Percentiles rank a stretch among this genome's conserved stretches.
These are phyloP conservation scores for Porphyra umbilicalis DNA, from an alignment of 31 red algal genomes.

Conservation along the genomic window DNA sequence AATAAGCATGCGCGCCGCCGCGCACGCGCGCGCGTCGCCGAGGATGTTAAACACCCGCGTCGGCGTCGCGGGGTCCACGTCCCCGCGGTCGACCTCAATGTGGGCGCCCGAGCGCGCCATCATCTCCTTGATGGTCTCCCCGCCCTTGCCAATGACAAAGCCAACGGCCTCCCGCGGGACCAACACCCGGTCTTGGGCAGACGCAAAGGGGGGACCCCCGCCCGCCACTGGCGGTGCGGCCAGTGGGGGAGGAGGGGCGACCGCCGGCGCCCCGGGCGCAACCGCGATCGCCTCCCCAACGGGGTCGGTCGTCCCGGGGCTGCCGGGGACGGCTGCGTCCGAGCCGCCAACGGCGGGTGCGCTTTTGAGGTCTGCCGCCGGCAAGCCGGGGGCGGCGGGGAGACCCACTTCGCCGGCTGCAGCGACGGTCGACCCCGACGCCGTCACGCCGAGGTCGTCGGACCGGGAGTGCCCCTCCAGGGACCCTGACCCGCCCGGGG, in stretches of 20 bases:
- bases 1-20: constrained; percentile 44
- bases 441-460: not conserved
- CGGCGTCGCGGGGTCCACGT: constrained; percentile 46
- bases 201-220: not conserved
- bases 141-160: constrained; percentile 76
- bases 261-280: not conserved
- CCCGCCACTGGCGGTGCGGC: not conserved
- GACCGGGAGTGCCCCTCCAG: not conserved
- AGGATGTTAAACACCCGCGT: constrained; percentile 56
- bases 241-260: not conserved
- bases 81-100: constrained; percentile 70
- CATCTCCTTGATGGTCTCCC: constrained; percentile 72
- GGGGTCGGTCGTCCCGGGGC: not conserved
- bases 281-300: not conserved
- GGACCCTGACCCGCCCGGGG: not conserved
- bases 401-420: not conserved
- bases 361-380: not conserved
- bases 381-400: too few relatives aligned
- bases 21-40: constrained; percentile 19
- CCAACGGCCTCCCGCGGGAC: constrained; percentile 72
- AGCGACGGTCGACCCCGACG: not conserved
- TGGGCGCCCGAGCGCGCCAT: constrained; percentile 39
- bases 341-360: not conserved
- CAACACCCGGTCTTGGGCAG: constrained; percentile 22
- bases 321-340: not conserved